Evolutionary conservation across 2,329 filamentous ascomycete species (phyloP), one percentile per base, ranked within the genome.

Genomic region (Mariannaea sp.): DNA sequence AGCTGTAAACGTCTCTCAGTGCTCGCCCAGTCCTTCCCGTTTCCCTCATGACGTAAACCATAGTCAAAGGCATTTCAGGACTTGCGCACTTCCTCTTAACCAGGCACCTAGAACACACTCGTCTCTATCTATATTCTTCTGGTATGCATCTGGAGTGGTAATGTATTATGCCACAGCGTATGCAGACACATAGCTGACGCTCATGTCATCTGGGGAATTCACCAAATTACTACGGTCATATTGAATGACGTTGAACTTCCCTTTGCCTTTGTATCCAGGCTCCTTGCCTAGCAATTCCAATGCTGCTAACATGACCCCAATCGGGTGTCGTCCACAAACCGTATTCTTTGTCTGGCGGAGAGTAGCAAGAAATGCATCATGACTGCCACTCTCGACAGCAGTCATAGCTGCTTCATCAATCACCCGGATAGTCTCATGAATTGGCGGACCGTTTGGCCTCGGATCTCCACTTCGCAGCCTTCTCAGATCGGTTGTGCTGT

Each of bases 181-280:
- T 3, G 92, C 94, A 69, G 92, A 93, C 3, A 90, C 92, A 72
- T 99, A 99, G 74, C 92, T 97, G 45, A 99, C 94, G 63, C 92
- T 97, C 61, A 86, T 94, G 59, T 96, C 90, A 13, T 69, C 71
- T 1, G 87, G 77, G 24, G 79, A 78, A 60, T 82, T 78, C 3
- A 89, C 88, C 70, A 95, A 75, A 55, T 84, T 86, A 73, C 93
- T 99, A 55, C 92, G 83, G 68, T 96, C 87, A 71, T 99, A 99
- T 65, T 88, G 80, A 50, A 96, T 80, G 65, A 97, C 91, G 63
- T 81, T 84, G 72, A 97, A 95, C 46, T 70, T 78, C 4, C 83
- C 73, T 61, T 75, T 79, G 5, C 65, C 70, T 9, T 72, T 58
- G 3, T 32, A 60, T 13, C 29, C 42, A 8, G 70, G 69, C 20